These are phyloP conservation scores for Pleoardoris graminearum DNA, from an alignment of 2,329 filamentous ascomycete genomes.

Conservation along the genomic window DNA sequence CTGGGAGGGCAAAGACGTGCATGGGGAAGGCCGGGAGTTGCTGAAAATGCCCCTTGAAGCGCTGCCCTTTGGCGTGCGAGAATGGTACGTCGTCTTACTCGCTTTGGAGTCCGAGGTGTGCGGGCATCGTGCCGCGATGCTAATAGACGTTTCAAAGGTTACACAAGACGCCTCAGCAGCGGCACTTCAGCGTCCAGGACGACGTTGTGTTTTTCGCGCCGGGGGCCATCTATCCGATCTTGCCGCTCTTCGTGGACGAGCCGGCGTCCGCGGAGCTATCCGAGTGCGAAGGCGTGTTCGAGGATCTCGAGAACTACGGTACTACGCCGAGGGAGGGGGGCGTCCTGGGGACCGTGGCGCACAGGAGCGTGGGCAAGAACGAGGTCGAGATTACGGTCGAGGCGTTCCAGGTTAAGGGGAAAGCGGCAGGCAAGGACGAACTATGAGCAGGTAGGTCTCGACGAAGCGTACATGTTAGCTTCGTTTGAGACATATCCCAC, in stretches of 20 bases:
- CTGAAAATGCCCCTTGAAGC: conserved; percentile 53
- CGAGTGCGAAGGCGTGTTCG: conserved; percentile 50
- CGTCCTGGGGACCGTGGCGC: conserved; percentile 33
- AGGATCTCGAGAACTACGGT: conserved; percentile 37
- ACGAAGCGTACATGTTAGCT: not conserved
- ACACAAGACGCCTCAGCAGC: conserved; percentile 48
- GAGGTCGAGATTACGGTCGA: conserved; percentile 39
- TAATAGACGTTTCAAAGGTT: conserved; percentile 36
- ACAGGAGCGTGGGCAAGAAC: conserved; percentile 28
- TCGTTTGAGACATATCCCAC: no score
- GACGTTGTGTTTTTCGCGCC: conserved; percentile 58
- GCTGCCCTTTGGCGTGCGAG: conserved; percentile 49
- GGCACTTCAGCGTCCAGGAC: conserved; percentile 46
- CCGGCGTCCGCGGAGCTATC: conserved; percentile 33
- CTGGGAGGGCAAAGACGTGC: conserved; percentile 58
- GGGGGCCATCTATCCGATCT: conserved; percentile 54
- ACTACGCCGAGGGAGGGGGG: conserved; percentile 35
- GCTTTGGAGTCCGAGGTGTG: not conserved
- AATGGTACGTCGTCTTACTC: conserved; percentile 5
- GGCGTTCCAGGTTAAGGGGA: conserved; percentile 29
- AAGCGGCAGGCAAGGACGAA: conserved; percentile 6
- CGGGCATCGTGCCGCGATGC: not conserved
- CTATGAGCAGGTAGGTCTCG: not conserved
- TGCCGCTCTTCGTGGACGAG: conserved; percentile 56
- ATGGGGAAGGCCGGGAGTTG: conserved; percentile 55